Evolutionary conservation across 371 early-diverging fungal genomes (phyloP).

Genomic region (Circinella minor): DNA sequence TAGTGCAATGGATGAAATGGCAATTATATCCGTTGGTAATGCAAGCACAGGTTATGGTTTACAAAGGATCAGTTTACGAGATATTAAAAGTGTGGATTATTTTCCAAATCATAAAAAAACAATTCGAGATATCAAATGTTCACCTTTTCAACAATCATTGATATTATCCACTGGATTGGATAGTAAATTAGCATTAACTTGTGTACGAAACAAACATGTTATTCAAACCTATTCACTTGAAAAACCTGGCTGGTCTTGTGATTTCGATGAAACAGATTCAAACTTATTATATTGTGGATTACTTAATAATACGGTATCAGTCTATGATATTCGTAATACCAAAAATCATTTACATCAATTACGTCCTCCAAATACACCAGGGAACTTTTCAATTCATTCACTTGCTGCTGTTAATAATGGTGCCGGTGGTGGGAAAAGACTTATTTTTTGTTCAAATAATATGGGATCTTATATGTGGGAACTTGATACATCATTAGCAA

Average conservation of each 20-base stretch:
- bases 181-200: conserved; percentile 20
- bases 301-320: conserved; percentile 27
- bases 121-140: conserved; percentile 27
- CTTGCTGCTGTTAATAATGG: not conserved
- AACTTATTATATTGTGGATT: conserved; percentile 45
- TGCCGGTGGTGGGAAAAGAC: not conserved
- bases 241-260: conserved; percentile 38
- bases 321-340: conserved; percentile 48
- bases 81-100: conserved; percentile 16
- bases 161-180: conserved; percentile 29
- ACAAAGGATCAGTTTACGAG: conserved; percentile 19
- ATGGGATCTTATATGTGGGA: conserved; percentile 20
- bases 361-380: not conserved
- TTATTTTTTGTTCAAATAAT: conserved; percentile 19
- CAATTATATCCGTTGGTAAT: conserved; percentile 8
- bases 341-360: conserved; percentile 15
- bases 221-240: conserved; percentile 24
- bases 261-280: conserved; percentile 27
- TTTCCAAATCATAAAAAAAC: conserved; percentile 19
- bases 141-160: conserved; percentile 10
- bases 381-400: conserved; percentile 16
- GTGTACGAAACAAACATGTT: conserved; percentile 17
- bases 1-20: conserved; percentile 16
- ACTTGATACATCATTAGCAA: not conserved
- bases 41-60: conserved; percentile 5